Evolutionary conservation across 345 rosid species (phyloP), one percentile per base, ranked within the genome.

Genomic region (Citropsis articulata): DNA sequence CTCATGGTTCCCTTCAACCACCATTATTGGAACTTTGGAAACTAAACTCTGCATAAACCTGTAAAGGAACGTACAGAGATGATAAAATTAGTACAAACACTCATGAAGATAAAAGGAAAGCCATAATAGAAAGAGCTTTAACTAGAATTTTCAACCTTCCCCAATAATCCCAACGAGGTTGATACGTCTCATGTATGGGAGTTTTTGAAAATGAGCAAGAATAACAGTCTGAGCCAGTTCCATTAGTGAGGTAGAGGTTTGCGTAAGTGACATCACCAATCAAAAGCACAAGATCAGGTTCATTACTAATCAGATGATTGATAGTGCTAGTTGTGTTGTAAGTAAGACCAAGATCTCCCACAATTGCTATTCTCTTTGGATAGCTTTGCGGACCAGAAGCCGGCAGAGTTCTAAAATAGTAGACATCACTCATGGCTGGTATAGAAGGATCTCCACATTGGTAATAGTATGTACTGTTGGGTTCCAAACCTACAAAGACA

Each of bases 101-200:
- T 64, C 61, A 21, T 2, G 30, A 45, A 0, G 21, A 19, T 63
- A 64, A 64, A 9, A 42, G n/a, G 36, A 74, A 40, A 25, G 13
- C 9, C 21, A 25, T 6, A 18, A 60, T 6, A 3, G 61, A 55
- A 31, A 38, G 36, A 42, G 53, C 21, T 18, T 31, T 55, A 21
- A 75, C 21, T 48, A 35, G 33, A 65, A 14, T 3, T 66, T 73
- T 83, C 79, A 36, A 92, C 99, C 99, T 95, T 84, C 98, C 99
- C 98, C 97, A 94, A 65, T 85, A 88, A 78, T 94, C 99, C 99
- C 99, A 96, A 24, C 97, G 95, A 85, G 99, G 99, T 84, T 96
- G 99, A 82, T 91, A 94, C 9, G 87, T 87, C 78, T 91, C 94
- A 27, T 82, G 88, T 5, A 85, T 83, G 3, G 91, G 88, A 75